Percentiles rank a stretch among this genome's conserved stretches.
These are phyloP conservation scores for Saccharomycopsis sp. DNA, from an alignment of 805 yeast species.

Conservation along the genomic window DNA sequence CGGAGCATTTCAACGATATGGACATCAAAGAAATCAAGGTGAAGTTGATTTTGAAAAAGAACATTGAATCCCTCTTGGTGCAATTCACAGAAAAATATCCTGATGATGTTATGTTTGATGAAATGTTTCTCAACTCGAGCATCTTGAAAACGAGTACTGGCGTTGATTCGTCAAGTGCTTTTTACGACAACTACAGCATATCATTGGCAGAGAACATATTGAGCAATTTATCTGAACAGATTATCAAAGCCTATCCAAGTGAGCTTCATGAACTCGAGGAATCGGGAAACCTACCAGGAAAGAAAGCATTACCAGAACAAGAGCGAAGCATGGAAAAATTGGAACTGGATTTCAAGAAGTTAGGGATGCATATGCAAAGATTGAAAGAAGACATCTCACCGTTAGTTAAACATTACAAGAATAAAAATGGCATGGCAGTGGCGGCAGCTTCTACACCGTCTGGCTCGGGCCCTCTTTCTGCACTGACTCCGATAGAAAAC, in stretches of 20 bases:
- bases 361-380: conserved; percentile 9
- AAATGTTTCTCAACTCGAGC: conserved; percentile 7
- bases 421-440: neutral
- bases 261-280: neutral
- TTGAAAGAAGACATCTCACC: conserved; percentile 19
- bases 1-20: conserved; percentile 17
- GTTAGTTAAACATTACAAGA: conserved; percentile 12
- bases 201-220: conserved; percentile 11
- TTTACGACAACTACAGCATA: conserved; percentile 3
- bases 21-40: conserved; percentile 16
- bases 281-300: neutral
- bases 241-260: conserved; percentile 4
- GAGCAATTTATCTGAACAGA: conserved; percentile 10
- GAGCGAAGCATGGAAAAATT: conserved; percentile 11
- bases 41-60: conserved; percentile 16
- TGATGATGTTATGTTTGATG: conserved; percentile 7
- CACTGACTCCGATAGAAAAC: conserved; percentile 8
- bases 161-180: neutral
- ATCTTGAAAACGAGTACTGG: neutral
- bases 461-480: no score
- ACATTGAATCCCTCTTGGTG: conserved; percentile 13
- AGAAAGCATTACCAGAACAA: neutral
- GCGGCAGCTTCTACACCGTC: no score
- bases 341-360: conserved; percentile 15
- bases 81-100: conserved; percentile 2